A percentile compares a stretch with the other conserved stretches of the same genome.
phyloP scores from a whole-genome alignment of 805 yeast genomes.

The Debaryomyces hansenii region DNA sequence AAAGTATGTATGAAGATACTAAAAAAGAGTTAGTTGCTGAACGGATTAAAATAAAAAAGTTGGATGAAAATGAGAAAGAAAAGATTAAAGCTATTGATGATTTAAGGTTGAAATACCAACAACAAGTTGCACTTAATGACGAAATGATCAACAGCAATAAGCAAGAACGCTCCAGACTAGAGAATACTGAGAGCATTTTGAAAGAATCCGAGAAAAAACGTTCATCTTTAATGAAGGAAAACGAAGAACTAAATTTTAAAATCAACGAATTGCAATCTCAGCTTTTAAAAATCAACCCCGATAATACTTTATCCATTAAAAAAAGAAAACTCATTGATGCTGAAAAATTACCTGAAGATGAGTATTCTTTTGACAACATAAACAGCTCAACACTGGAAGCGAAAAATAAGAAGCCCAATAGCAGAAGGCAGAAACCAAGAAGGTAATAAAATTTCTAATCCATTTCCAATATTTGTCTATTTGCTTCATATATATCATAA shows the following conservation, averaged over 20 bases:
- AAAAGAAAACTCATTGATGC: not conserved
- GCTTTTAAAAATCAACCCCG: not conserved
- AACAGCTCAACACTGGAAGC: not conserved
- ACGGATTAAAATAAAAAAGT: constrained; percentile 23
- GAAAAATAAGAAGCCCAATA: not conserved
- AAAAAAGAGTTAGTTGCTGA: not conserved
- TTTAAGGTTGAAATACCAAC: not conserved
- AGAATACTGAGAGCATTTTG: not conserved
- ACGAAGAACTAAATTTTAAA: not conserved
- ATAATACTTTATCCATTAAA: not conserved
- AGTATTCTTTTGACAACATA: constrained; percentile 2
- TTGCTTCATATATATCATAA: not conserved
- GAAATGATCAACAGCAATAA: not conserved
- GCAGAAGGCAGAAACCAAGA: not conserved
- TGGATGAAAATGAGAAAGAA: constrained; percentile 22
- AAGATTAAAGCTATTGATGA: not conserved
- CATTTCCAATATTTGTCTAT: not conserved
- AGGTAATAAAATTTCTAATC: not conserved
- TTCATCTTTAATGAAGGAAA: not conserved
- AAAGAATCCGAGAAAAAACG: not conserved
- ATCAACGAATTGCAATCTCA: not conserved
- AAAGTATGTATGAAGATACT: not conserved
- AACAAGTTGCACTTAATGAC: not conserved
- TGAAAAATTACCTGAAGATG: not conserved
- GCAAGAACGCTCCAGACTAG: not conserved